Evolutionary conservation across 139 green algal genomes (phyloP).

Genomic region (Chlorella sp.): DNA sequence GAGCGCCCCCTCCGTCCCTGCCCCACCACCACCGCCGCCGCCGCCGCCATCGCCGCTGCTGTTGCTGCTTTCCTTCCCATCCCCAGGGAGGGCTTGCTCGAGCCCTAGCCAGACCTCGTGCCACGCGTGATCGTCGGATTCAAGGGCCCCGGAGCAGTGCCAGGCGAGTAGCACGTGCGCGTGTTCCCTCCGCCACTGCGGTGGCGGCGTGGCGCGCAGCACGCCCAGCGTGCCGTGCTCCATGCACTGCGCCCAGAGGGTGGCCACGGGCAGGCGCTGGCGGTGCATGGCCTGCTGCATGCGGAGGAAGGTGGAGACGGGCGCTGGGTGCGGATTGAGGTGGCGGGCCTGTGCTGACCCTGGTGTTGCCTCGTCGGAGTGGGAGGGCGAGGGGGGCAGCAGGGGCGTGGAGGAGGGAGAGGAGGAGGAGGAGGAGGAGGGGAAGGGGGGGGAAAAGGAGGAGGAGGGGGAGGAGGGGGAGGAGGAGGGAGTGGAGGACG

Average conservation of each 20-base stretch:
- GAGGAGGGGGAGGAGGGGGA: too few species aligned
- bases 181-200: not conserved
- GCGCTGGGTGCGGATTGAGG: too few species aligned
- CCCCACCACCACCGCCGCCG: too few species aligned
- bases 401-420: not conserved
- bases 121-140: not conserved
- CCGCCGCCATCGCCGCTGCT: too few species aligned
- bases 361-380: too few species aligned
- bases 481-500: too few species aligned
- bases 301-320: not conserved
- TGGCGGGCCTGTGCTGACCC: not conserved
- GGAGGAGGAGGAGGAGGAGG: too few species aligned
- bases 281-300: not conserved
- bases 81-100: not conserved
- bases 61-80: too few species aligned
- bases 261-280: not conserved
- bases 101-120: not conserved
- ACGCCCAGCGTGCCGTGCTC: not conserved
- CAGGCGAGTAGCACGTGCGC: not conserved
- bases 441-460: too few species aligned
- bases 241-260: not conserved
- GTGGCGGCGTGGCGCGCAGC: not conserved
- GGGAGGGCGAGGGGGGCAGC: not conserved
- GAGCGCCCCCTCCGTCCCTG: not conserved
- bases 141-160: not conserved